A percentile compares a stretch with the other conserved stretches of the same genome.
Evolutionary conservation across 2,329 filamentous ascomycete genomes (phyloP).

Genomic region (Trichoderma semiorbis): DNA sequence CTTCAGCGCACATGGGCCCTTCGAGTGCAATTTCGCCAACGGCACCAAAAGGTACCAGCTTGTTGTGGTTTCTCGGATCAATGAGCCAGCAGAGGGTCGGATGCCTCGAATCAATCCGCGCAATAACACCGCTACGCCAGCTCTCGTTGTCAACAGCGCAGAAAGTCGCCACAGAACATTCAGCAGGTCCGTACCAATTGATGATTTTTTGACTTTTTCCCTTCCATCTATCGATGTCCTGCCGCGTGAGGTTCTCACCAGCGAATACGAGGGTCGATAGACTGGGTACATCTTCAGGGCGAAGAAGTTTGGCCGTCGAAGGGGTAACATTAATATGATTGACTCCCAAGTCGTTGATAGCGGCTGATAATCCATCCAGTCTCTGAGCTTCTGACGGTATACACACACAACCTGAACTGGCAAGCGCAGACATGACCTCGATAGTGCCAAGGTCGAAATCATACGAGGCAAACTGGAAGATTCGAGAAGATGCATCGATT

Average conservation of each 20-base stretch:
- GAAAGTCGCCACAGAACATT: neutral
- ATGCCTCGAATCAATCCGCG: neutral
- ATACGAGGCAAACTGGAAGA: conserved; percentile 15
- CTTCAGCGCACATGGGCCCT: neutral
- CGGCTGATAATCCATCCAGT: neutral
- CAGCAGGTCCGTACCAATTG: conserved; percentile 15
- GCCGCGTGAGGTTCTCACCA: conserved; percentile 1
- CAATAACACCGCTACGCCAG: conserved; percentile 8
- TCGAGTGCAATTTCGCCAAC: conserved; percentile 10
- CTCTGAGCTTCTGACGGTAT: conserved; percentile 10
- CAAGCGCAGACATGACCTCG: conserved; percentile 1
- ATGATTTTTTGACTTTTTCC: neutral
- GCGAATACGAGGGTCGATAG: neutral
- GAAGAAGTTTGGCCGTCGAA: neutral
- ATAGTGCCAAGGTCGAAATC: conserved; percentile 10
- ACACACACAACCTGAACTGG: neutral
- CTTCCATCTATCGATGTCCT: conserved; percentile 7
- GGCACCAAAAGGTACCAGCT: conserved; percentile 4
- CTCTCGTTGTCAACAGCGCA: neutral
- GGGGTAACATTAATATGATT: conserved; percentile 6
- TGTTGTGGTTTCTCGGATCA: neutral
- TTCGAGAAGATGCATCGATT: neutral
- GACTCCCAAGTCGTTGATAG: neutral
- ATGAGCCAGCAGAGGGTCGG: conserved; percentile 2
- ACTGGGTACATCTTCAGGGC: neutral